Conservation (phyloP, 78 protist species). For the Dictyostelium capitatum region DNA sequence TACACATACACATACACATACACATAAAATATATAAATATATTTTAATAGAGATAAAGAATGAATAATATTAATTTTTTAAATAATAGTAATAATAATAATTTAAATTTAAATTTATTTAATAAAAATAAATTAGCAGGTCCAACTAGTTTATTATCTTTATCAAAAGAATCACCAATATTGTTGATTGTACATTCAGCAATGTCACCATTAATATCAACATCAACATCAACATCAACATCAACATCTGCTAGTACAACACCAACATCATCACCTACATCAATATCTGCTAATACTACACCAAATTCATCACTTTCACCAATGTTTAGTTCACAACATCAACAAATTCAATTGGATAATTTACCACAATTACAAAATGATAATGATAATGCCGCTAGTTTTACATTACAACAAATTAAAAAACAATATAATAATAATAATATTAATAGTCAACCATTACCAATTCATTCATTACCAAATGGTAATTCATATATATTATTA, state of each 20-base stretch:
- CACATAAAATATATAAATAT: too few relatives aligned
- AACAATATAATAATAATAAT: neutral
- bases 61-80: too few relatives aligned
- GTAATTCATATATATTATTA: too few relatives aligned
- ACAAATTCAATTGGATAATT: neutral
- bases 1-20: too few relatives aligned
- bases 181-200: constrained; percentile 25
- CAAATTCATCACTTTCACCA: neutral
- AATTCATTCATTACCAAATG: too few relatives aligned
- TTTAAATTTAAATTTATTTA: too few relatives aligned
- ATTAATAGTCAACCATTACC: neutral
- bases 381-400: neutral
- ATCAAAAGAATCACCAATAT: constrained; percentile 38
- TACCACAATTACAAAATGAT: constrained; percentile 15
- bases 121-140: too few relatives aligned
- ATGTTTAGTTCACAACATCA: constrained; percentile 5
- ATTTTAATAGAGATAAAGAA: too few relatives aligned
- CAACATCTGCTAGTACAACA: neutral
- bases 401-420: too few relatives aligned
- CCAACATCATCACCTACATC: constrained; percentile 9
- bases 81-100: too few relatives aligned
- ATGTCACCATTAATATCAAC: constrained; percentile 5
- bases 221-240: neutral
- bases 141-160: neutral
- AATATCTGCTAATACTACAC: neutral